These are phyloP conservation scores for Aspergillus wentii DNA, from an alignment of 495 filamentous ascomycete species.

Conservation along the genomic window DNA sequence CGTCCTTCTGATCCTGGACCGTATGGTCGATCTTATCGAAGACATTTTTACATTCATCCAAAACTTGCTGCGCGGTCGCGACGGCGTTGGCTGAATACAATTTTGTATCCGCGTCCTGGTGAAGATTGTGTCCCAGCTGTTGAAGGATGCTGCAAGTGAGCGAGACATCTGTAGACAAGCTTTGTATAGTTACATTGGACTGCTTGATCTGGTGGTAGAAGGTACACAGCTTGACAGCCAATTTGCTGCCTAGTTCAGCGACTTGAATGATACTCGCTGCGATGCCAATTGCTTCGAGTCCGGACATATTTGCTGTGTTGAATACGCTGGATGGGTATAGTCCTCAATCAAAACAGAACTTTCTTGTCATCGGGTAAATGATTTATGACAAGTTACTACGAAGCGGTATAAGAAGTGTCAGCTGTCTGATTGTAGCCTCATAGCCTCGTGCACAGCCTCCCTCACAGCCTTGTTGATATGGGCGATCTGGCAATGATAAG, in stretches of 20 bases:
- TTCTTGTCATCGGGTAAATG: too few relatives aligned
- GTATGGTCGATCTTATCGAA: constrained; percentile 19
- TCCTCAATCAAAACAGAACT: too few relatives aligned
- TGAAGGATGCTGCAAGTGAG: constrained; percentile 23
- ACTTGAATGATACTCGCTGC: constrained; percentile 25
- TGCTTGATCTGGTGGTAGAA: constrained; percentile 23
- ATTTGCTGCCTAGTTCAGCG: constrained; percentile 21
- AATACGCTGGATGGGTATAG: background rate
- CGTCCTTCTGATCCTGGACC: constrained; percentile 1
- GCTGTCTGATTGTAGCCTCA: too few relatives aligned
- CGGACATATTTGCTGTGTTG: too few relatives aligned
- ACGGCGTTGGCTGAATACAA: constrained; percentile 17
- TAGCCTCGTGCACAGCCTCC: too few relatives aligned
- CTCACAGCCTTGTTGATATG: too few relatives aligned
- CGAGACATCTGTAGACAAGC: constrained; percentile 28
- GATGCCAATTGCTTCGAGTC: constrained; percentile 13
- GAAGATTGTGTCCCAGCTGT: constrained; percentile 14
- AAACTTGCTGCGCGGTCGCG: constrained; percentile 13
- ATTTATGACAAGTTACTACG: too few relatives aligned
- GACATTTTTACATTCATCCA: constrained; percentile 17
- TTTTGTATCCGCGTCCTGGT: constrained; percentile 13
- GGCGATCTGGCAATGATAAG: too few relatives aligned
- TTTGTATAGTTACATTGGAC: constrained; percentile 18
- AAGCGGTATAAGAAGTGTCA: too few relatives aligned
- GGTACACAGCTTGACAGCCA: constrained; percentile 27